These are phyloP conservation scores for Cryptosporidium sp. DNA, from an alignment of 169 alveolate genomes.

Conservation along the genomic window DNA sequence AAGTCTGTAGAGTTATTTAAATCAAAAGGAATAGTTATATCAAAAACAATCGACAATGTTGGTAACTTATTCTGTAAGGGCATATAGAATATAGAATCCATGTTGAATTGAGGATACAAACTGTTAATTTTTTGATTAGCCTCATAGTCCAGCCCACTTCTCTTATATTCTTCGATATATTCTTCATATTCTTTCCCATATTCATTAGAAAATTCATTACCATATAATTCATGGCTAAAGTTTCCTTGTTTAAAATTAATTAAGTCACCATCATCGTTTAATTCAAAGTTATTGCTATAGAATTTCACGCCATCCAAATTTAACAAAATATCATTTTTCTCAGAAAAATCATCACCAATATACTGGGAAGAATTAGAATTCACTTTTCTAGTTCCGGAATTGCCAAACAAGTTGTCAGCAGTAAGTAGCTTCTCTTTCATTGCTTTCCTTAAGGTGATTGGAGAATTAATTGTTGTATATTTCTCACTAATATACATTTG, in stretches of 20 bases:
- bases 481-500: constrained; percentile 16
- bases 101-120: not conserved
- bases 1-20: constrained; percentile 39
- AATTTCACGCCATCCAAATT: not conserved
- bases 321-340: not conserved
- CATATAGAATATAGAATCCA: constrained; percentile 48
- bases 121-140: not conserved
- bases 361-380: not conserved
- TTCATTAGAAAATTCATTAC: not conserved
- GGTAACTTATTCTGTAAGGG: constrained; percentile 41
- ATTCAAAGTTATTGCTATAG: not conserved
- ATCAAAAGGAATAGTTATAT: constrained; percentile 26
- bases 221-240: not conserved
- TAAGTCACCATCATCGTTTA: not conserved
- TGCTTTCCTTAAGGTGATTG: constrained; percentile 9
- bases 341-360: not conserved
- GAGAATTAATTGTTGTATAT: not conserved
- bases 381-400: not conserved
- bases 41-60: constrained; percentile 14
- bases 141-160: not conserved
- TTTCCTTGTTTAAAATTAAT: not conserved
- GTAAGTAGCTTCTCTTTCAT: not conserved
- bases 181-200: not conserved
- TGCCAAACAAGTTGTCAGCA: not conserved
- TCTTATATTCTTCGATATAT: not conserved